Percentiles rank a stretch among this genome's conserved stretches.
Conservation (phyloP, 2,329 filamentous ascomycete species). For the Magnaporthiopsis poae region DNA sequence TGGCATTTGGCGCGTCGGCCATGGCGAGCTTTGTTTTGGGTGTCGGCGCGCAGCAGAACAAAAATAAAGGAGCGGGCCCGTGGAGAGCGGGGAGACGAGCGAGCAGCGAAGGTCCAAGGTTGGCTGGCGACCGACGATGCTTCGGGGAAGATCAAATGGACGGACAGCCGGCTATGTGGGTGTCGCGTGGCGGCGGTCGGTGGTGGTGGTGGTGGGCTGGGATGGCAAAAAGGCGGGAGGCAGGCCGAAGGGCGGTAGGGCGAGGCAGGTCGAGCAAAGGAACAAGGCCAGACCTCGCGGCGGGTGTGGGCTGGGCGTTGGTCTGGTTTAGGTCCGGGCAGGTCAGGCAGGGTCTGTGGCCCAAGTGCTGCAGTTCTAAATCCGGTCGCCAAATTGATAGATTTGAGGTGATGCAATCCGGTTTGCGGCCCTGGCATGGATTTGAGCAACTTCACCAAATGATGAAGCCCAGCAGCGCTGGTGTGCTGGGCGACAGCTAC, state of each 20-base stretch:
- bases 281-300: background rate
- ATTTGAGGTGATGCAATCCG: background rate
- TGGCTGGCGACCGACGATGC: background rate
- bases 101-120: conserved; percentile 6
- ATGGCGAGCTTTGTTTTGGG: conserved; percentile 46
- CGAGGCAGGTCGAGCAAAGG: conserved; percentile 2
- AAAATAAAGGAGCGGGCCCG: background rate
- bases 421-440: background rate
- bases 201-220: background rate
- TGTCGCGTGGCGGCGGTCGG: background rate
- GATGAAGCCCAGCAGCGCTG: background rate
- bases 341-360: background rate
- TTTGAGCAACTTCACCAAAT: too few species aligned
- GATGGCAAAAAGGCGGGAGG: background rate
- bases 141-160: background rate
- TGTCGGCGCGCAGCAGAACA: conserved; percentile 3
- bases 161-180: background rate
- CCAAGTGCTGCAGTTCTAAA: background rate
- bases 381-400: background rate
- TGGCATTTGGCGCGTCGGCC: conserved; percentile 80
- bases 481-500: background rate
- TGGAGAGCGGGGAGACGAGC: conserved; percentile 1
- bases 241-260: background rate
- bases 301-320: background rate
- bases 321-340: background rate